Conservation (phyloP, 257 asterid genomes). For the Forsythia suspensa region DNA sequence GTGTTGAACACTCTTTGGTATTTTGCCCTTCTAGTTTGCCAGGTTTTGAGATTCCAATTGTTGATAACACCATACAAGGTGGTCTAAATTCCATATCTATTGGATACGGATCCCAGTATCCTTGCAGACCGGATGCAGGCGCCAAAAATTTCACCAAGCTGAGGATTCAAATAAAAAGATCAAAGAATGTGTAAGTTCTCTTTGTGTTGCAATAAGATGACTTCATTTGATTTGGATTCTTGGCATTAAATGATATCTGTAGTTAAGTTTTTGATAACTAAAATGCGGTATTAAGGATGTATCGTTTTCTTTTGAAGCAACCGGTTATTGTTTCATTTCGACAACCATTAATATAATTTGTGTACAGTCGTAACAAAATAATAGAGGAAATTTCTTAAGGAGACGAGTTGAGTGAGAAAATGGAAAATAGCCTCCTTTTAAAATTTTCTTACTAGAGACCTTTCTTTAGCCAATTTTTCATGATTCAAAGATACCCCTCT, state of each 20-base stretch:
- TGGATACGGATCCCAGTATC: slow-evolving; percentile 98
- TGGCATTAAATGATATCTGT: not conserved
- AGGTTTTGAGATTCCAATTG: slow-evolving; percentile 93
- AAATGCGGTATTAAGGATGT: too few relatives aligned
- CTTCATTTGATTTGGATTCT: not conserved
- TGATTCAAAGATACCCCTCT: too few relatives aligned
- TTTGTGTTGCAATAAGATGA: not conserved
- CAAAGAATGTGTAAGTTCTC: not conserved
- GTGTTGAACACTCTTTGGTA: slow-evolving; percentile 73
- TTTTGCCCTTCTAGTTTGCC: slow-evolving; percentile 85
- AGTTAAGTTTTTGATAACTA: not conserved
- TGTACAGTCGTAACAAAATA: too few relatives aligned
- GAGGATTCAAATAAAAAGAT: slow-evolving; percentile 26
- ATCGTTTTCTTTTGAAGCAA: too few relatives aligned
- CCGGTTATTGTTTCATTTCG: too few relatives aligned
- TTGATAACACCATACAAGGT: slow-evolving; percentile 91
- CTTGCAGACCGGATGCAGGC: slow-evolving; percentile 80
- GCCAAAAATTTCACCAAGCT: slow-evolving; percentile 94
- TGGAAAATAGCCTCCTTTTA: not conserved
- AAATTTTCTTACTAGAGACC: too few relatives aligned
- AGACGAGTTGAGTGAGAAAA: not conserved
- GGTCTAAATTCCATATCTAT: slow-evolving; percentile 94
- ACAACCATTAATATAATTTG: too few relatives aligned
- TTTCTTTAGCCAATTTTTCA: too few relatives aligned
- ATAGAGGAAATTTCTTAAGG: not conserved